Evolutionary conservation across 495 filamentous ascomycete species (phyloP).

Genomic region (Talaromyces adpressus): DNA sequence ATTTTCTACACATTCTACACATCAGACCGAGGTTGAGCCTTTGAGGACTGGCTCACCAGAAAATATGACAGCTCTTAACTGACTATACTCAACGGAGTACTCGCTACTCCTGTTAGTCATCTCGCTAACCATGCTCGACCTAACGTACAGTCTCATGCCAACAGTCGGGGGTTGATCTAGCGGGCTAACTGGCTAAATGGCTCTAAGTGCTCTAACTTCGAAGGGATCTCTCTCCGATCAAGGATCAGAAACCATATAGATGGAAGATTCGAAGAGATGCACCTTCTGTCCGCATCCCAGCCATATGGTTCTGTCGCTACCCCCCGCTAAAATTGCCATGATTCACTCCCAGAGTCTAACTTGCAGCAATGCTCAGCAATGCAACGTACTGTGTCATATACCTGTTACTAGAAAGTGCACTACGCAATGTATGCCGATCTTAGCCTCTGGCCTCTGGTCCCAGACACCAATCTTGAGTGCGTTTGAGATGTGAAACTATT

Average conservation of each 20-base stretch:
- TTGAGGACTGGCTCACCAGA: neutral
- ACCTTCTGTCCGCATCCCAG: neutral
- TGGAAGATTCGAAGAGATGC: neutral
- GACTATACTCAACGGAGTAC: neutral
- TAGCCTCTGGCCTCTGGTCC: neutral
- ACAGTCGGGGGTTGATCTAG: neutral
- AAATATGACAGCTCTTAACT: neutral
- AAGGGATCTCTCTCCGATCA: neutral
- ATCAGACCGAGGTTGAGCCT: neutral
- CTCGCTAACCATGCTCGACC: neutral
- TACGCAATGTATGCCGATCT: neutral
- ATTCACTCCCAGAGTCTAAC: neutral
- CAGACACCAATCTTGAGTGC: neutral
- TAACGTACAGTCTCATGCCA: neutral
- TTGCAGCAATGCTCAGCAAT: neutral
- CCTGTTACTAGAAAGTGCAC: neutral
- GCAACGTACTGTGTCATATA: neutral
- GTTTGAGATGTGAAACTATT: neutral
- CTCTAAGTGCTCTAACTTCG: neutral
- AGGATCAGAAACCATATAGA: neutral
- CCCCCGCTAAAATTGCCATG: constrained; percentile 1
- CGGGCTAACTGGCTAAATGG: neutral
- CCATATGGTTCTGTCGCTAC: neutral
- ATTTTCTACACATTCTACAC: neutral
- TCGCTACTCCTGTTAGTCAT: neutral